Evolutionary conservation across 2,329 filamentous ascomycete species (phyloP).

Genomic region (Verticillium nubilum): DNA sequence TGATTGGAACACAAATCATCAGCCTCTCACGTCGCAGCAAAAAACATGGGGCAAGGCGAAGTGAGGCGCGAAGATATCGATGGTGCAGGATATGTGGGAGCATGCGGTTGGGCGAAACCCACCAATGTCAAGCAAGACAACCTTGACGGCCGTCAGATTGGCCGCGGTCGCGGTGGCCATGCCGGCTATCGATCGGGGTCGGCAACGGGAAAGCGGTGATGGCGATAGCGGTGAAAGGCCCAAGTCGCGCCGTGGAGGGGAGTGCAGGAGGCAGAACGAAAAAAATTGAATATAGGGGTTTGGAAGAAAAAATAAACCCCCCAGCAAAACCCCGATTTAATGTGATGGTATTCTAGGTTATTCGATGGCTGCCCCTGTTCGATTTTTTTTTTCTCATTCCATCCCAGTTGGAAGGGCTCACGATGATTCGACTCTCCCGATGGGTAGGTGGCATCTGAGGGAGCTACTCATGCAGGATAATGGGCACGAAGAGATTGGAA

Average conservation of each 20-base stretch:
- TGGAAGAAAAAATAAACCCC: too few species aligned
- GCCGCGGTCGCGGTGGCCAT: constrained; percentile 8
- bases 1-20: constrained; percentile 25
- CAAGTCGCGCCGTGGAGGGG: neutral
- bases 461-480: constrained; percentile 5
- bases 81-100: constrained; percentile 4
- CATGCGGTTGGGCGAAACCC: constrained; percentile 22
- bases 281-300: neutral
- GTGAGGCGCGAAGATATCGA: neutral
- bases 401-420: neutral
- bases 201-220: neutral
- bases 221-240: neutral
- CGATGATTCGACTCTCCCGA: constrained; percentile 2
- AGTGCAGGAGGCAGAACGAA: neutral
- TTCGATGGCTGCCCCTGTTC: neutral
- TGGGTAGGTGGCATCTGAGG: neutral
- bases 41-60: constrained; percentile 1
- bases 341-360: neutral
- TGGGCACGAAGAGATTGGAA: constrained; percentile 7
- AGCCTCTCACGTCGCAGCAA: constrained; percentile 1
- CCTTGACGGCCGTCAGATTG: constrained; percentile 29
- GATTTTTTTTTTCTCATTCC: neutral
- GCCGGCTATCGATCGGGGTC: neutral
- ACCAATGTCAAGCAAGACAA: constrained; percentile 56
- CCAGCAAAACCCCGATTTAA: too few species aligned